Base-by-base conservation (phyloP, 495 filamentous ascomycete genomes). In the Penicillium antarcticum region DNA sequence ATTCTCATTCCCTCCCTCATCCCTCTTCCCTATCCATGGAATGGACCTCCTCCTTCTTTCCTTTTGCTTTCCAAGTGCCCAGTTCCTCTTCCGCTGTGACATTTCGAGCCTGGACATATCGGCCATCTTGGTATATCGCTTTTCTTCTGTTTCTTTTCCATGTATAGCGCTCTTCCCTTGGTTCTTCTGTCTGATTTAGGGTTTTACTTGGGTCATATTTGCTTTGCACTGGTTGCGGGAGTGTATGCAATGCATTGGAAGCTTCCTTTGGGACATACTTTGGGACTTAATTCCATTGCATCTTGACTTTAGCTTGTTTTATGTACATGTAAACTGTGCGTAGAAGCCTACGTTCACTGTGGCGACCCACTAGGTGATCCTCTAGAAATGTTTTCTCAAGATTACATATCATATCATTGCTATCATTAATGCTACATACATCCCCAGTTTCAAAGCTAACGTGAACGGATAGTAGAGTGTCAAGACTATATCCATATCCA, bases 271-370 rank as follows among this genome's bases (percentile, higher is more conserved):
- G 48, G 42, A 58, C 26, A 48, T 59, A n/a, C n/a, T n/a, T n/a
- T n/a, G n/a, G n/a, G n/a, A n/a, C 58, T 37, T 61, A 61, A 58
- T 58, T 48, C 58, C 55, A 53, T 61, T 47, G 50, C 58, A 54
- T 45, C 51, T n/a, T 40, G 45, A 45, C 29, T 49, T 37, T 1
- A 2, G 18, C n/a, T n/a, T n/a, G n/a, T n/a, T 1, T 24, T 51
- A 18, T 5, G 21, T 23, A 3, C 4, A 23, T 23, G 6, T 23
- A n/a, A 23, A 23, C 6, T 4, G 21, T 23, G 21, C 21, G 21
- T 23, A 23, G 21, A 23, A 23, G 21, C 21, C 4, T 23, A 23
- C 21, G 6, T 23, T 4, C 6, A 23, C 21, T 5, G 21, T 23
- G 21, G 21, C 21, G 4, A 23, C 21, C 21, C 6, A 23, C 21